Conservation (phyloP, 2,329 filamentous ascomycete genomes). For the Aspergillus novofumigatus region DNA sequence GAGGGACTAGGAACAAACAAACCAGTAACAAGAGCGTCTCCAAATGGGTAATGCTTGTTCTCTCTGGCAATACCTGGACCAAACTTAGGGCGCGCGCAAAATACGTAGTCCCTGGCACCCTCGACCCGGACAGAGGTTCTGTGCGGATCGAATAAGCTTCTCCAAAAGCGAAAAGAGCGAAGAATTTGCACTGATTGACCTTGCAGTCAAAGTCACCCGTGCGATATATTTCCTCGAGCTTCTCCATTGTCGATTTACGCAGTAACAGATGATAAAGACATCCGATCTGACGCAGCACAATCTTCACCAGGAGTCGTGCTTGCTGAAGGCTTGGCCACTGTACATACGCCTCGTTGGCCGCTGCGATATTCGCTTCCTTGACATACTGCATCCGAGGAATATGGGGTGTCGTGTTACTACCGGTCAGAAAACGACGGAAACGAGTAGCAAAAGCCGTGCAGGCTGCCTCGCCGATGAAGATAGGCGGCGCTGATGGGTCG, state of each 20-base stretch:
- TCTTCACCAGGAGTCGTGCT: conserved; percentile 34
- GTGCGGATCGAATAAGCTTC: conserved; percentile 44
- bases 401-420: conserved; percentile 27
- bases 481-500: conserved; percentile 32
- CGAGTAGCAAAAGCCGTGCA: conserved; percentile 39
- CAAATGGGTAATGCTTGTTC: conserved; percentile 43
- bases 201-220: conserved; percentile 27
- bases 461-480: conserved; percentile 37
- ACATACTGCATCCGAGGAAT: conserved; percentile 34
- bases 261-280: conserved; percentile 34
- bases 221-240: conserved; percentile 38
- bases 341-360: conserved; percentile 24
- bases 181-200: conserved; percentile 43
- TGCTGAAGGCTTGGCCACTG: conserved; percentile 35
- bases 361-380: conserved; percentile 27
- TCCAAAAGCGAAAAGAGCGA: conserved; percentile 43
- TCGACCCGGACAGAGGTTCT: conserved; percentile 26
- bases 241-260: conserved; percentile 36
- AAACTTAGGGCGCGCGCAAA: conserved; percentile 40
- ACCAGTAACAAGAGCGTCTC: conserved; percentile 41
- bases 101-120: conserved; percentile 43
- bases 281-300: conserved; percentile 35
- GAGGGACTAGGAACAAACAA: conserved; percentile 10
- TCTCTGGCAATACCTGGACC: conserved; percentile 41
- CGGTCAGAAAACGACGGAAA: conserved; percentile 34